Percentiles rank a stretch among this genome's conserved stretches.
These are phyloP conservation scores for Garcia nutans DNA, from an alignment of 345 rosid species.

Conservation along the genomic window DNA sequence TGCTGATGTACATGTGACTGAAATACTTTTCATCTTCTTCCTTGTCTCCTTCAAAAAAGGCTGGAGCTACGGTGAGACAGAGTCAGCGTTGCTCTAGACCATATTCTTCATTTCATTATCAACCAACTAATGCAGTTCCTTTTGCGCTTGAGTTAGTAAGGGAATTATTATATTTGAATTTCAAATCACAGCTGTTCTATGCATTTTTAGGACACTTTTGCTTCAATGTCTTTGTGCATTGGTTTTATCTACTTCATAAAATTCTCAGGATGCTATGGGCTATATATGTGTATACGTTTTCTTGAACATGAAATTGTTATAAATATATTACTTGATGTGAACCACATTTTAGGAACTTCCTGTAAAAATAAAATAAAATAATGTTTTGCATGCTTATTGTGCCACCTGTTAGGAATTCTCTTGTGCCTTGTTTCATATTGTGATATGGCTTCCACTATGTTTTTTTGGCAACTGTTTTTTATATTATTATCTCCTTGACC, in stretches of 20 bases:
- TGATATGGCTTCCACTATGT: not conserved
- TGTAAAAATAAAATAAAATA: not conserved
- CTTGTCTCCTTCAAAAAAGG: not conserved
- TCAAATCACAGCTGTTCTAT: not conserved
- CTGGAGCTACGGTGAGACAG: not conserved
- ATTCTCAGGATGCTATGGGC: not conserved
- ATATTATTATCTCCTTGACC: constrained; percentile 30
- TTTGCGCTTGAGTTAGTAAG: not conserved
- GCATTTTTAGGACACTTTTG: not conserved
- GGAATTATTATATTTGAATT: not conserved
- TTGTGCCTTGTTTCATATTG: not conserved
- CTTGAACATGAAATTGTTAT: not conserved
- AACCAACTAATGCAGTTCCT: not conserved
- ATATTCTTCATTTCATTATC: not conserved
- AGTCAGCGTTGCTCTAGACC: no score
- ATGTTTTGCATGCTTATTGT: not conserved
- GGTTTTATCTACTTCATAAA: not conserved
- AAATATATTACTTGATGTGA: no score
- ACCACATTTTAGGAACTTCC: not conserved
- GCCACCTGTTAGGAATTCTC: not conserved
- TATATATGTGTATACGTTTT: not conserved
- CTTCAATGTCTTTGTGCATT: not conserved
- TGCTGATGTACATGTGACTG: constrained; percentile 8
- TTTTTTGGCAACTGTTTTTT: not conserved
- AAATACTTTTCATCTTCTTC: not conserved